Evolutionary conservation across 805 yeast species (phyloP).

Genomic region (Ogataea henricii): DNA sequence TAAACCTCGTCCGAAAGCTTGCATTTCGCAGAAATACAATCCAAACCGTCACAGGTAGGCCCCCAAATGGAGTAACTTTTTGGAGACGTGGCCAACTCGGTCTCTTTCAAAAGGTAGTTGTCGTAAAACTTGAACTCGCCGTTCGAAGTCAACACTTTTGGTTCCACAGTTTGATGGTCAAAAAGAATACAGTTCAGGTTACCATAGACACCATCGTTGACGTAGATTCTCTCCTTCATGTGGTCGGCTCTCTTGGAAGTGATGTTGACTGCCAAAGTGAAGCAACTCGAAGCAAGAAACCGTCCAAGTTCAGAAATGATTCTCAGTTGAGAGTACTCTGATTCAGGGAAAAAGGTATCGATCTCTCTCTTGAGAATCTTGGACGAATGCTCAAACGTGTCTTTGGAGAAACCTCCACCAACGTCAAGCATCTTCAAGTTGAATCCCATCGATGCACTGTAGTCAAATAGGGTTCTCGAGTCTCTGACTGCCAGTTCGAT

Average conservation of each 20-base stretch:
- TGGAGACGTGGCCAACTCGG: constrained; percentile 7
- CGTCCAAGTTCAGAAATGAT: constrained; percentile 95
- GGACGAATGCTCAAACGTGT: constrained; percentile 59
- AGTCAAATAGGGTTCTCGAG: constrained; percentile 66
- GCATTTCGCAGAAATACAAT: constrained; percentile 64
- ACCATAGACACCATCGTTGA: constrained; percentile 95
- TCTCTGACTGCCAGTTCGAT: constrained; percentile 72
- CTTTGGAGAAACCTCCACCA: constrained; percentile 89
- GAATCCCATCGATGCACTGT: constrained; percentile 50
- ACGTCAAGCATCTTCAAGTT: constrained; percentile 62
- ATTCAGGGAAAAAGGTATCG: constrained; percentile 58
- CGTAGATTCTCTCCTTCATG: constrained; percentile 69
- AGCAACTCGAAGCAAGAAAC: constrained; percentile 80
- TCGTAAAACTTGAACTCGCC: constrained; percentile 37
- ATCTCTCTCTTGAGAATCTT: constrained; percentile 56
- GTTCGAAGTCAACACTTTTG: constrained; percentile 62
- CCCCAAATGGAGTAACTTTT: constrained; percentile 83
- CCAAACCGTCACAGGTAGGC: constrained; percentile 97
- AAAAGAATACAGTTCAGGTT: constrained; percentile 90
- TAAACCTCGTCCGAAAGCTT: constrained; percentile 58
- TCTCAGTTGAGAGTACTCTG: constrained; percentile 33
- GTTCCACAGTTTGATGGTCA: constrained; percentile 83
- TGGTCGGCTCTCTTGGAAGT: constrained; percentile 70
- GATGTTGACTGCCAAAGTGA: constrained; percentile 80
- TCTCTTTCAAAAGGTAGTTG: constrained; percentile 14